Conservation (phyloP, 805 yeast genomes). For the Komagataella phaffii region DNA sequence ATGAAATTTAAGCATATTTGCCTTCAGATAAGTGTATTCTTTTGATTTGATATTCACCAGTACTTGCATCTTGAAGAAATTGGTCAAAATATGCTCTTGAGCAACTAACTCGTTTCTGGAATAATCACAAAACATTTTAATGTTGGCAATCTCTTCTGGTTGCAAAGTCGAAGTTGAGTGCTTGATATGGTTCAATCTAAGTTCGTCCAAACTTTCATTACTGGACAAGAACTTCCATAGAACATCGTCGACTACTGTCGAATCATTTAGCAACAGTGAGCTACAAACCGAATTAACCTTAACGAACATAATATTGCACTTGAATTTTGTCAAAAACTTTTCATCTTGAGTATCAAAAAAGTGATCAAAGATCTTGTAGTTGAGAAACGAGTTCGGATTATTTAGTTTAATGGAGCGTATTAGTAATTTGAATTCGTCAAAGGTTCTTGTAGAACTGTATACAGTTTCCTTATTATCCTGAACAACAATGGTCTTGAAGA, state of each 20-base stretch:
- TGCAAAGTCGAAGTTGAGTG: conserved; percentile 9
- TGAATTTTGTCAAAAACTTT: conserved; percentile 24
- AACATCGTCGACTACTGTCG: conserved; percentile 20
- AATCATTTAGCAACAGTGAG: conserved; percentile 24
- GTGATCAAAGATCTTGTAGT: conserved; percentile 1
- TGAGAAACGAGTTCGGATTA: conserved; percentile 19
- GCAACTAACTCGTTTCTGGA: conserved; percentile 27
- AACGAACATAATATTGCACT: conserved; percentile 32
- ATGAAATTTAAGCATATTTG: conserved; percentile 4
- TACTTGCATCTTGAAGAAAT: conserved; percentile 22
- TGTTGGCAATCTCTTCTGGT: conserved; percentile 26
- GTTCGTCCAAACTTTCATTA: conserved; percentile 13
- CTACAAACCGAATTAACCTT: conserved; percentile 35
- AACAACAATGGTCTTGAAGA: conserved; percentile 7
- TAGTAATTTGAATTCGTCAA: conserved; percentile 18
- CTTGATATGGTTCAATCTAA: conserved; percentile 1
- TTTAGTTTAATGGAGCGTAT: conserved; percentile 22
- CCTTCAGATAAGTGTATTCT: conserved; percentile 14
- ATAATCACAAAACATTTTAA: conserved; percentile 32
- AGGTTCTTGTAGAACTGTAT: conserved; percentile 3
- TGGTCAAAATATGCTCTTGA: conserved; percentile 16
- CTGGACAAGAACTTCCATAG: conserved; percentile 28
- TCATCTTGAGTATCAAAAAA: not conserved
- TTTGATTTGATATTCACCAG: conserved; percentile 19
- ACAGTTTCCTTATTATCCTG: conserved; percentile 1